phyloP scores from a whole-genome alignment of 2,329 filamentous ascomycete species.

The Hypoxylon sp. region DNA sequence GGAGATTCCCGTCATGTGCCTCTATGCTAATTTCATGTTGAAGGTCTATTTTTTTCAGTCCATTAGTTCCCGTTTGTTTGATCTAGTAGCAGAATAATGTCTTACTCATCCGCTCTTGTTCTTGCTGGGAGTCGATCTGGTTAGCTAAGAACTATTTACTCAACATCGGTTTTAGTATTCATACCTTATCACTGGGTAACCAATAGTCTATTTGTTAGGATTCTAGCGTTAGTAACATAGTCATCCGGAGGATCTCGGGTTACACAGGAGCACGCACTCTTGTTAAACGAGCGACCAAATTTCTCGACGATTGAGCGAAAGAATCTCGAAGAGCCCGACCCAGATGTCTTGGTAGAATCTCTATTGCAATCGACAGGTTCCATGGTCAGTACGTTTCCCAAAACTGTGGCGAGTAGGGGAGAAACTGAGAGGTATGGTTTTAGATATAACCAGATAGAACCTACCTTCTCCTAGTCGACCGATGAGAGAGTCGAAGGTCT shows the following conservation, averaged over 20 bases:
- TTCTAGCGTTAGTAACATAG: constrained; percentile 23
- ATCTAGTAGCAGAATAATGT: background rate
- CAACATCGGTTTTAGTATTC: constrained; percentile 1
- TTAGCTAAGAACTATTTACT: constrained; percentile 9
- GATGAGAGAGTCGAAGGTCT: constrained; percentile 16
- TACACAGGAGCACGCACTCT: constrained; percentile 24
- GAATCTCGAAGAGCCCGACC: constrained; percentile 36
- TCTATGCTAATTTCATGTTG: constrained; percentile 43
- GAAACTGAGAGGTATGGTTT: too few species aligned
- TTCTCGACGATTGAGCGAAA: constrained; percentile 40
- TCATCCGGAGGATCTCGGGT: background rate
- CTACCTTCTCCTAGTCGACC: constrained; percentile 20
- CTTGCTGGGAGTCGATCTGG: constrained; percentile 34
- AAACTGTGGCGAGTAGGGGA: background rate
- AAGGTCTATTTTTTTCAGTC: constrained; percentile 34
- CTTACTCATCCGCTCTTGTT: constrained; percentile 45
- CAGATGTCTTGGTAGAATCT: constrained; percentile 23
- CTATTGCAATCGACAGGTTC: constrained; percentile 10
- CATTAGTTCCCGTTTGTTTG: constrained; percentile 2
- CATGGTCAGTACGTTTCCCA: constrained; percentile 29
- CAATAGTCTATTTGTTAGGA: constrained; percentile 22
- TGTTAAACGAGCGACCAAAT: constrained; percentile 38
- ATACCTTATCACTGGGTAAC: constrained; percentile 35
- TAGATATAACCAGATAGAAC: too few species aligned
- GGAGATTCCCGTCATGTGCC: constrained; percentile 42